These are phyloP conservation scores for Gossypium ekmanianum DNA, from an alignment of 345 rosid species.

Conservation along the genomic window DNA sequence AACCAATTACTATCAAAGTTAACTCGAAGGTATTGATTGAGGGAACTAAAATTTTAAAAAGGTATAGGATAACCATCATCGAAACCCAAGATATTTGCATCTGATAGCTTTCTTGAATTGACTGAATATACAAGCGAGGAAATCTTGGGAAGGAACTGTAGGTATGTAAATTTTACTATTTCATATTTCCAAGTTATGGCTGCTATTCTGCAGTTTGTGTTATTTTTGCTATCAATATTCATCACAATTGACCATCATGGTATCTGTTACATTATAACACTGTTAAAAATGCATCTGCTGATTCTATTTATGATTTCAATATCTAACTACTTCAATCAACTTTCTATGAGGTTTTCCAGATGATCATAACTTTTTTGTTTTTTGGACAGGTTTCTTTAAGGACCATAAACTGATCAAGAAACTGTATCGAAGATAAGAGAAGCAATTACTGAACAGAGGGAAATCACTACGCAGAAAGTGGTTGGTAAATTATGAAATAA, in stretches of 20 bases:
- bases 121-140: slow-evolving; percentile 95
- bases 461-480: slow-evolving; percentile 88
- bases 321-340: neutral
- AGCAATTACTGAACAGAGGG: slow-evolving; percentile 83
- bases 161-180: slow-evolving; percentile 40
- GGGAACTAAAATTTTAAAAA: too few species aligned
- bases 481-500: slow-evolving; percentile 24
- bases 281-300: neutral
- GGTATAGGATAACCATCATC: too few species aligned
- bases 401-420: slow-evolving; percentile 89
- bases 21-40: too few species aligned
- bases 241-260: neutral
- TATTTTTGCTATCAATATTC: neutral
- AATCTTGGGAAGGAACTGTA: slow-evolving; percentile 91
- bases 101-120: slow-evolving; percentile 94
- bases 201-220: neutral
- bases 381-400: slow-evolving; percentile 82
- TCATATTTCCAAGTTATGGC: neutral
- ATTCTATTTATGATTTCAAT: neutral
- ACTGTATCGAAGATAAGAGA: slow-evolving; percentile 80
- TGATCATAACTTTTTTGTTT: slow-evolving; percentile 16
- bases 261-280: neutral
- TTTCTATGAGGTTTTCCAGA: slow-evolving; percentile 17
- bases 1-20: too few species aligned
- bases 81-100: slow-evolving; percentile 68